Evolutionary conservation across 2,329 filamentous ascomycete species (phyloP), one percentile per base, ranked within the genome.

Genomic region (Knoxdaviesia proteae): DNA sequence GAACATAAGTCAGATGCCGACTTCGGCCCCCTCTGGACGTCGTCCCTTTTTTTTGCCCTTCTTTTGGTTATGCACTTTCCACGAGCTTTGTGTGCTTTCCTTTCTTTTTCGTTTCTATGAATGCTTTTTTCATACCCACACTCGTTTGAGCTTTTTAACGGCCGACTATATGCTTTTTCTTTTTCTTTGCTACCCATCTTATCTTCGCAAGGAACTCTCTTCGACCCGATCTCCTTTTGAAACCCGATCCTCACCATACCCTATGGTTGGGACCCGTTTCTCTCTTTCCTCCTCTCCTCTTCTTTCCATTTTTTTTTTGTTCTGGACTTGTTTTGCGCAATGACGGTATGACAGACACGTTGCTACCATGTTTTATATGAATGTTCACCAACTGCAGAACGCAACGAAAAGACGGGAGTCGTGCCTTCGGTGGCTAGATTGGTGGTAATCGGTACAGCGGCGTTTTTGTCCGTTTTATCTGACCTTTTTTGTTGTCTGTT

Each of bases 131-230:
- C 10, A 41, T 34, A 10, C 34, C 31, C 6, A n/a, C 32, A 9
- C 9, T 41, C 11, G 31, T 41, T 39, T 38, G 32, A 33, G 29
- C 36, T 40, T 40, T 44, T 41, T 31, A 37, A 43, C 32, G 32
- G 39, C 31, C 37, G 37, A 30, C 31, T 38, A 29, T 32, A 39
- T 38, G 34, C 10, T 31, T 38, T 42, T 38, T 32, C 40, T 36
- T 20, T 20, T 20, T 20, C 20, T 20, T 20, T 20, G 3, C 20
- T 20, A 20, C 20, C 33, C 29, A 9, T 32, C 38, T 38, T 38
- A n/a, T 40, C 31, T 45, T 30, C 36, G 30, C 35, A 41, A 20
- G 20, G 20, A 42, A 38, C 41, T 34, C 36, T 42, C n/a, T 42
- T 38, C 36, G 6, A 32, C 32, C 34, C 30, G 34, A 5, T 32